Evolutionary conservation across 192 early-diverging fungal species (phyloP), one percentile per base, ranked within the genome.

Genomic region (Glomus cerebriforme): DNA sequence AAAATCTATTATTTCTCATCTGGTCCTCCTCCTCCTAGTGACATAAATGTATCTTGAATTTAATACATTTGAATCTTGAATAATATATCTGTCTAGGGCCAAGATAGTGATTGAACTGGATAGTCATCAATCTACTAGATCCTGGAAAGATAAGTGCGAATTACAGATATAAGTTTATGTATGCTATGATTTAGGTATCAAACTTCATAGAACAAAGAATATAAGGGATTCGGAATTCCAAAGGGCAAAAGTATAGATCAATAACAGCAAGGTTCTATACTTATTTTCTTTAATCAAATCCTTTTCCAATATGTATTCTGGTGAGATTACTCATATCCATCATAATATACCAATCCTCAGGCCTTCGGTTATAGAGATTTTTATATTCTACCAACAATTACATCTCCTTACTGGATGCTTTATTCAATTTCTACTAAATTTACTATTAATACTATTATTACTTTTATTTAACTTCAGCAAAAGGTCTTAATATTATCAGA

Each of bases 41-140:
- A 72, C 1, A 3, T n/a, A 49, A 26, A 47, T 1, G 37, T 71
- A 71, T 71, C 6, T 71, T 71, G 69, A 71, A 71, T 71, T 71
- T 71, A 49, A 71, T 71, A 7, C 12, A 69, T 69, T 69, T 67
- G 10, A 67, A 34, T 34, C 37, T n/a, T n/a, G n/a, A 35, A 19
- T 22, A 2, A n/a, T 2, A 34, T 39, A 54, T 54, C 0, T 58
- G 54, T 49, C 45, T 58, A 73, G 70, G 24, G 47, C 13, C 26
- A 29, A 29, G 13, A 59, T 74, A 26, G 32, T 74, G 0, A 5
- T 58, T 1, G 31, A 74, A 12, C 31, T 74, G 12, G 54, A 0
- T 32, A 34, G 59, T 59, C 9, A 24, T 31, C 54, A 59, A 59
- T 59, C 10, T 0, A 37, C 32, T 0, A 7, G 59, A 0, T 0